phyloP scores from a whole-genome alignment of 495 filamentous ascomycete genomes.

The Penicillium robsamsonii region DNA sequence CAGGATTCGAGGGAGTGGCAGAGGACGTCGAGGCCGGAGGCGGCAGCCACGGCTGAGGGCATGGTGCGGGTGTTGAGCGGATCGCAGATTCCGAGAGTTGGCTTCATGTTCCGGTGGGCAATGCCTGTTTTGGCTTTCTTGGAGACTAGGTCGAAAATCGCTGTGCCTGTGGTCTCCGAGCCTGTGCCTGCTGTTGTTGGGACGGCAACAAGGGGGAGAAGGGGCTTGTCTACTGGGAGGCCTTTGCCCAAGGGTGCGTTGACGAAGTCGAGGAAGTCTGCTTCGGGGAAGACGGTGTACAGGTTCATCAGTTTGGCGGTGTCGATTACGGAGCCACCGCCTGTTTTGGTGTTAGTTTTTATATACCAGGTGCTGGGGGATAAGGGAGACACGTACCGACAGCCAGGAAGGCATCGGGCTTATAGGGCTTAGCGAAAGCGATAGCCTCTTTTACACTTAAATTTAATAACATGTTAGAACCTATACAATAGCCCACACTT shows the following conservation, averaged over 20 bases:
- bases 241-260: slow-evolving; percentile 93
- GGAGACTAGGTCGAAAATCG: slow-evolving; percentile 91
- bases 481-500: not conserved
- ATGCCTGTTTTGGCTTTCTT: slow-evolving; percentile 92
- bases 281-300: slow-evolving; percentile 81
- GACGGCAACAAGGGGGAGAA: slow-evolving; percentile 84
- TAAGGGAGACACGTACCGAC: slow-evolving; percentile 58
- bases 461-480: not conserved
- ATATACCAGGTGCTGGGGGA: not conserved
- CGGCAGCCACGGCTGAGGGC: slow-evolving; percentile 86
- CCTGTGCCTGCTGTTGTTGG: slow-evolving; percentile 96
- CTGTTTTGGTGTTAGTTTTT: slow-evolving; percentile 20
- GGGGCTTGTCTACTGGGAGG: slow-evolving; percentile 71
- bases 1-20: slow-evolving; percentile 92
- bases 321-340: slow-evolving; percentile 82
- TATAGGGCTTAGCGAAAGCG: slow-evolving; percentile 71
- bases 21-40: slow-evolving; percentile 88
- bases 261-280: slow-evolving; percentile 94
- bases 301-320: slow-evolving; percentile 99
- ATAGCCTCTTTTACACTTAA: slow-evolving; percentile 81
- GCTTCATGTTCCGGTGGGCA: slow-evolving; percentile 91
- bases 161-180: slow-evolving; percentile 93
- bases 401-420: slow-evolving; percentile 84
- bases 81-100: slow-evolving; percentile 93
- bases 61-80: slow-evolving; percentile 93